Base-by-base conservation (phyloP, 2,329 filamentous ascomycete species). In the Rutstroemia sydowiana region DNA sequence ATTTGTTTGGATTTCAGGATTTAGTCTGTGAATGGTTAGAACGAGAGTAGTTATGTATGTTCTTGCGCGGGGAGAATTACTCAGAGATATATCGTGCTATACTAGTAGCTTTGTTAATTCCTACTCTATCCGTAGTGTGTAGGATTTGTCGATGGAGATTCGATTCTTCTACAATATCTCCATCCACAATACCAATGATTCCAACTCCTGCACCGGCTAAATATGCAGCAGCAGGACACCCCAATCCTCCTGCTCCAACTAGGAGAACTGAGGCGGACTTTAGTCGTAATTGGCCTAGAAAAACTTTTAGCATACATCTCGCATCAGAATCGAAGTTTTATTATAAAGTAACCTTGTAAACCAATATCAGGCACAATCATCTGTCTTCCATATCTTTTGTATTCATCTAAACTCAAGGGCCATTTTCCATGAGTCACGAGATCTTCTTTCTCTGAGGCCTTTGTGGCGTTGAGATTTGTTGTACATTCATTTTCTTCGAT, bases 61-160 rank as follows among this genome's bases (percentile, higher is more conserved):
- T 40, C 20, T 23, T 11, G 43, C 31, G 36, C 32, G 48, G 10
- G 20, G 37, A 42, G 18, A 62, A 72, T 56, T 64, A 84, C 80
- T 73, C 70, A 60, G 69, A 71, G 4, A 88, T 66, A 61, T 77
- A 82, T 14, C 73, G 66, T 48, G 84, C 75, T 3, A 85, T 85
- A 65, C 88, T 95, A 51, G 89, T 81, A 2, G 93, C 89, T 69
- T 97, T 97, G 52, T 73, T 75, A 73, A 79, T 79, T 10, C 88
- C 88, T 4, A 95, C 81, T 47, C 81, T 79, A 3, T 73, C 71
- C 0, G 82, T 87, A 2, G 77, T 77, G 66, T 98, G 92, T 30
- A 90, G 78, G 46, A 97, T 82, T 70, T 98, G 93, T 0, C 93
- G 84, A 71, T 97, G 93, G 13, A 98, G 75, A 65, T 98, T 98